A percentile compares a stretch with the other conserved stretches of the same genome.
phyloP scores from a whole-genome alignment of 169 alveolate species.

The Amoebophrya sp. region DNA sequence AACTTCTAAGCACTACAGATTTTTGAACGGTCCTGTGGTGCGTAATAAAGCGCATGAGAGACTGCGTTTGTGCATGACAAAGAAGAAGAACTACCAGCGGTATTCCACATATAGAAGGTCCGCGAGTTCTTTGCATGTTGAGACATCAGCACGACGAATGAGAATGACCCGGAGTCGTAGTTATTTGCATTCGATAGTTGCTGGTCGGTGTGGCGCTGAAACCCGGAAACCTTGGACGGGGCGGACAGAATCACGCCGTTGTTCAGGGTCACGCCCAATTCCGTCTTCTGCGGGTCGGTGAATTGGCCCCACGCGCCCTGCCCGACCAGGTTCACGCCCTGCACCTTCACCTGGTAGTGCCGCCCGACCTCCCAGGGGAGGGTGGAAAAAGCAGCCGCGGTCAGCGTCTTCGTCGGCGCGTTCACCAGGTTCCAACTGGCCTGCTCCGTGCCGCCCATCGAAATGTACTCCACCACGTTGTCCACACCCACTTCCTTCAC shows the following conservation, averaged over 20 bases:
- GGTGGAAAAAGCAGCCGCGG: not conserved
- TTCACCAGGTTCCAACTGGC: not conserved
- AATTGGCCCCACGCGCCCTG: not conserved
- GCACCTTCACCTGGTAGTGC: not conserved
- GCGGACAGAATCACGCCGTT: not conserved
- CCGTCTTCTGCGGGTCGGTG: not conserved
- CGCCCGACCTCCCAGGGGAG: not conserved
- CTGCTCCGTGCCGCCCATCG: not conserved
- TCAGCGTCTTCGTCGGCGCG: not conserved
- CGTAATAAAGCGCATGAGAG: no score
- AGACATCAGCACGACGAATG: no score
- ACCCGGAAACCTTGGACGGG: not conserved
- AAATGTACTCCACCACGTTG: not conserved
- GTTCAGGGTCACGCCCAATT: not conserved
- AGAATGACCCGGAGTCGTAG: no score
- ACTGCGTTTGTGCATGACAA: no score
- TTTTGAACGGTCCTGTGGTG: no score
- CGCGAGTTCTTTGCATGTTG: no score
- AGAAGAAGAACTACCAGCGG: no score
- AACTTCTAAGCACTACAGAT: no score
- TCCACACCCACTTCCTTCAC: not conserved
- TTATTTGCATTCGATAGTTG: no score
- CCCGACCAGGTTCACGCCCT: not conserved
- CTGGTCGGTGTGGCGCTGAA: not conserved
- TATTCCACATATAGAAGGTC: no score